Evolutionary conservation across 305 asterid genomes (phyloP), one percentile per base, ranked within the genome.

Genomic region (Nicotiana rustica): DNA sequence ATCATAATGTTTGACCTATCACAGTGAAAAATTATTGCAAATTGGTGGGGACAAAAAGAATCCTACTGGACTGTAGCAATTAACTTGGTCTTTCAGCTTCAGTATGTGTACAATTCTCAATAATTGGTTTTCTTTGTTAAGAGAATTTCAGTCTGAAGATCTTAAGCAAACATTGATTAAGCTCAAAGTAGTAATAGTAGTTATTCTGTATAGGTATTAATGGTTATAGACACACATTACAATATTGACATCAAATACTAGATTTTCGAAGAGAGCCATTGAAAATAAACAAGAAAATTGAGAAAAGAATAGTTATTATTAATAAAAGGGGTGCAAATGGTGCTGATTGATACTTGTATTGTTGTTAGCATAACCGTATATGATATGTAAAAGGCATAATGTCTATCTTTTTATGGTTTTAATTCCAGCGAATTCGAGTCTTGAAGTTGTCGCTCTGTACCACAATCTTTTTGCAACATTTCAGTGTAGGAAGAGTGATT

Each of bases 11-110:
- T 78, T 78, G 70, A 6, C 38, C 91, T 90, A 56, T 87, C 88
- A 17, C 92, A 92, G 0, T 21, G 44, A 56, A 87, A 92, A 84
- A 64, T 88, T n/a, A 4, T 76, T 76, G 66, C 14, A 14, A 55
- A 76, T 76, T 76, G 56, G 80, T 55, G 80, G 66, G 17, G 25
- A 25, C 25, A 25, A 25, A 25, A 25, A 25, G 21, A 19, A 71
- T 75, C 79, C 47, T 52, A 52, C 79, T 52, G 29, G 25, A 52
- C 62, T 49, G 59, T 52, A 25, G 15, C 44, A 52, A 7, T 75
- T 13, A 52, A 52, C 17, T 15, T 76, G 17, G 66, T 76, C 31
- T 29, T 52, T 52, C 47, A 75, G 29, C 31, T 52, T 25, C 38
- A 19, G 19, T 71, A 8, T 15, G 65, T 15, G 17, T 49, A 52